Base-by-base conservation (phyloP, 1,284 basidiomycete species). In the Fomes fomentarius region DNA sequence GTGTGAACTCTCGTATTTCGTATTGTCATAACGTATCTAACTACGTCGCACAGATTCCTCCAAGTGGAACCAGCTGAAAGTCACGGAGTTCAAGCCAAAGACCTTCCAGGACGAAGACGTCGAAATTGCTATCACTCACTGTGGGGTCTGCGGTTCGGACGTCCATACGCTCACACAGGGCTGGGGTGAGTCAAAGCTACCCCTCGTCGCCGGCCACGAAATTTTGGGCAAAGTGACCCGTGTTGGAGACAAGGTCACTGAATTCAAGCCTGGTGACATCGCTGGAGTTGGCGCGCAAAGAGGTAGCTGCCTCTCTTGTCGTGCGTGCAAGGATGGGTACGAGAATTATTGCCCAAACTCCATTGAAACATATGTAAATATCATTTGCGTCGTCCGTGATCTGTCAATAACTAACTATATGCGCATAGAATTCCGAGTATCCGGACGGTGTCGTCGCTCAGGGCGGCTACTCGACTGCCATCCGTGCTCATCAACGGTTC, bases 201-300 rank as follows among this genome's bases (percentile, higher is more conserved):
- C 78, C 28, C 62, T 79, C 26, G 74, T 80, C 46, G 69, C 71
- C 35, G 77, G 78, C 30, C 85, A 88, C 68, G 85, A 87, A 69
- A 85, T 87, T 57, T 73, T 83, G 50, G 85, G 85, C n/a, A 74
- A 70, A 9, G 83, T 82, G 39, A 74, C 76, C 24, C 74, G 76
- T 17, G 78, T 84, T 54, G 82, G 82, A 8, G 68, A 76, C 25
- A 77, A 82, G 49, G 83, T 86, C 47, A 76, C 72, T 30, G 76
- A 73, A 50, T 76, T 86, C 72, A 83, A 83, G 63, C 75, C 82
- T 37, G 85, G 85, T 47, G 81, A 87, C 65, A 74, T 82, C n/a
- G 85, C 80, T 54, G 85, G 85, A 52, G 83, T 88, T 14, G 85
- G 86, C 21, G 84, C 85, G 2, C 80, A 83, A 66, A 76, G 85